Conservation (phyloP, 2,329 filamentous ascomycete species). For the Emergomyces orientalis region DNA sequence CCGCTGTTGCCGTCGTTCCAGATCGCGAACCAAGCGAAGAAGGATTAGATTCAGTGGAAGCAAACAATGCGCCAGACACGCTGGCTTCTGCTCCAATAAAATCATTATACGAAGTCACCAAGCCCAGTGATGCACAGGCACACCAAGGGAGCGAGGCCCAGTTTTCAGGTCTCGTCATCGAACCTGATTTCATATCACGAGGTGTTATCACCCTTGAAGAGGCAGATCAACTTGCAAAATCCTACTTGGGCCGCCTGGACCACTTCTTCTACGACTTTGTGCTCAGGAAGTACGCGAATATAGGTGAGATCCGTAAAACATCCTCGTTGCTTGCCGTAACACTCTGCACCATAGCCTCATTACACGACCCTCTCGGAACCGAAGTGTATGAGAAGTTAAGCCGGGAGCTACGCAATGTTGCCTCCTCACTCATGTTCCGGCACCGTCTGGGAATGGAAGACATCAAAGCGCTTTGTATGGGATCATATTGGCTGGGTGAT, state of each 20-base stretch:
- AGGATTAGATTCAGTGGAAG: slow-evolving; percentile 6
- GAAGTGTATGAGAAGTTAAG: slow-evolving; percentile 42
- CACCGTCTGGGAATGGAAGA: slow-evolving; percentile 44
- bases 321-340: slow-evolving; percentile 40
- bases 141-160: slow-evolving; percentile 25
- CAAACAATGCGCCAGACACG: slow-evolving; percentile 16
- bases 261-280: slow-evolving; percentile 33
- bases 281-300: slow-evolving; percentile 9
- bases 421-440: slow-evolving; percentile 45
- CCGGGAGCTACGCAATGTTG: slow-evolving; percentile 44
- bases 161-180: slow-evolving; percentile 32
- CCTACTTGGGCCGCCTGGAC: slow-evolving; percentile 35
- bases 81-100: slow-evolving; percentile 39
- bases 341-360: slow-evolving; percentile 37
- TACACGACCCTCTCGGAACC: slow-evolving; percentile 42
- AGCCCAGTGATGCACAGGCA: slow-evolving; percentile 32
- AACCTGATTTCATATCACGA: slow-evolving; percentile 39
- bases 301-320: slow-evolving; percentile 17
- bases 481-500: slow-evolving; percentile 48
- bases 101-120: slow-evolving; percentile 42
- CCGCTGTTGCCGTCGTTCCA: neutral
- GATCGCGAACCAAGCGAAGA: slow-evolving; percentile 9
- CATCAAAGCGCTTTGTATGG: slow-evolving; percentile 46
- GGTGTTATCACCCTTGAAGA: slow-evolving; percentile 34
- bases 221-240: slow-evolving; percentile 32